These are phyloP conservation scores for Trematosphaeria pertusa DNA, from an alignment of 2,329 filamentous ascomycete species.

Conservation along the genomic window DNA sequence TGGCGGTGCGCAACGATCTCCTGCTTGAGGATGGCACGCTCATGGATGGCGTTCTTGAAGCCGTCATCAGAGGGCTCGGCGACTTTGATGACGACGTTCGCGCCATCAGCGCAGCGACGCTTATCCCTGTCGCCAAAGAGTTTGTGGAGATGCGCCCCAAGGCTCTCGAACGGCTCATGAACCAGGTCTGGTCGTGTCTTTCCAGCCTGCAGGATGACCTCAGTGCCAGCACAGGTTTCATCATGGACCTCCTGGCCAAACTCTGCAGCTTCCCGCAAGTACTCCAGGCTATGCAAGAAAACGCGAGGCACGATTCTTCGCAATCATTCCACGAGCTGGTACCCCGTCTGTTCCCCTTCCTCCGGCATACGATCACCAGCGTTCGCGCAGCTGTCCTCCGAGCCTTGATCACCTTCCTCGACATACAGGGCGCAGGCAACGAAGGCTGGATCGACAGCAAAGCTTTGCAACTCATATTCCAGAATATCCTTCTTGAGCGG, in stretches of 20 bases:
- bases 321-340: constrained; percentile 93
- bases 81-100: constrained; percentile 95
- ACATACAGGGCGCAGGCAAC: constrained; percentile 78
- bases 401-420: constrained; percentile 89
- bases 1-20: constrained; percentile 92
- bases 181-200: constrained; percentile 96
- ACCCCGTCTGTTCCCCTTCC: constrained; percentile 91
- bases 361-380: constrained; percentile 95
- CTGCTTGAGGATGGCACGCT: constrained; percentile 82
- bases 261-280: constrained; percentile 95
- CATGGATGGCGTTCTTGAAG: constrained; percentile 89
- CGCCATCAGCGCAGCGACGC: constrained; percentile 94
- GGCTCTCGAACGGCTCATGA: constrained; percentile 81
- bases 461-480: constrained; percentile 86
- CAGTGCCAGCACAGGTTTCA: constrained; percentile 94
- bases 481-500: constrained; percentile 92
- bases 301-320: constrained; percentile 78
- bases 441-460: constrained; percentile 93
- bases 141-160: constrained; percentile 84
- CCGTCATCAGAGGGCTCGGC: constrained; percentile 92
- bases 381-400: constrained; percentile 93
- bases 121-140: constrained; percentile 95
- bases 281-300: constrained; percentile 89
- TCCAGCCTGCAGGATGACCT: constrained; percentile 97
- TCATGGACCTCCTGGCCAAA: constrained; percentile 97